phyloP scores from a whole-genome alignment of 192 early-diverging fungal species.

The Gonapodya sp. region DNA sequence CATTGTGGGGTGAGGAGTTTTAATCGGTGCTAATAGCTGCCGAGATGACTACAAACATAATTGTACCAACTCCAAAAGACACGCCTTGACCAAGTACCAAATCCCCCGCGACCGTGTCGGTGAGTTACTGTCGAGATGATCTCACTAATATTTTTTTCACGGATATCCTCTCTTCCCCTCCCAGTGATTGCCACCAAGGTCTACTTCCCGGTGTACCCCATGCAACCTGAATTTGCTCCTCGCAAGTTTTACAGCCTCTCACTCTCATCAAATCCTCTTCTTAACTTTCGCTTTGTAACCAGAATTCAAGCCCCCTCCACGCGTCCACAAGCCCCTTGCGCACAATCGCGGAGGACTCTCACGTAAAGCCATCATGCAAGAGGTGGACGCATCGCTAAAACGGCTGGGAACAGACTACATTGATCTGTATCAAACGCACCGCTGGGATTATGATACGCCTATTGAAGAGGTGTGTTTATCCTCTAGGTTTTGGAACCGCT shows the following conservation, averaged over 20 bases:
- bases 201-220: not conserved
- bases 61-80: too few relatives aligned
- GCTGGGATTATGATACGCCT: slow-evolving; percentile 28
- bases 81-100: slow-evolving; percentile 24
- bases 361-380: slow-evolving; percentile 21
- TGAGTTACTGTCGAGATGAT: too few relatives aligned
- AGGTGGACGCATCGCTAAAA: slow-evolving; percentile 20
- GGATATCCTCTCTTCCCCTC: too few relatives aligned
- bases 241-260: too few relatives aligned
- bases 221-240: too few relatives aligned
- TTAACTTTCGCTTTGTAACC: too few relatives aligned
- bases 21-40: too few relatives aligned
- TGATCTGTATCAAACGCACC: slow-evolving; percentile 42
- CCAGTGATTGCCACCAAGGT: slow-evolving; percentile 29
- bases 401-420: slow-evolving; percentile 29
- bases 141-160: too few relatives aligned
- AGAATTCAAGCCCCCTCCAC: not conserved
- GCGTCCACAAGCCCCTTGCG: slow-evolving; percentile 1
- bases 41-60: too few relatives aligned
- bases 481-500: not conserved
- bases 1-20: slow-evolving; percentile 27
- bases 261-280: too few relatives aligned
- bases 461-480: not conserved
- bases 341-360: slow-evolving; percentile 14
- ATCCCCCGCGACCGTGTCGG: slow-evolving; percentile 20